Evolutionary conservation across 495 filamentous ascomycete genomes (phyloP), one percentile per base, ranked within the genome.

Genomic region (Podospora australis): DNA sequence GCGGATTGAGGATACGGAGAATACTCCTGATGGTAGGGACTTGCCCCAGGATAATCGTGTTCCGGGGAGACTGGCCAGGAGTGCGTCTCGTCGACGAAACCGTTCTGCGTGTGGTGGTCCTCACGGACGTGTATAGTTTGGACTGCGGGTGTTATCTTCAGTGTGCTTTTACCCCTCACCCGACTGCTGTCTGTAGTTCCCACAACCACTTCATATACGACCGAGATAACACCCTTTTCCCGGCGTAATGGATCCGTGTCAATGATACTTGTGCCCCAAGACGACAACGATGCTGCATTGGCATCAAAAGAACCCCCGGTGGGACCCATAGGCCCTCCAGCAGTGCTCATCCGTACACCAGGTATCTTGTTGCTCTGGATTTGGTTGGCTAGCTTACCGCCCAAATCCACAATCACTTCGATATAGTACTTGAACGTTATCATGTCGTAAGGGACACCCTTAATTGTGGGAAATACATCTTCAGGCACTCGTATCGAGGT

Each of bases 341-440:
- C 20, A 11, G 50, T 41, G 11, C 50, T 52, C 19, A 55, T 29
- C 6, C 52, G 30, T 3, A 53, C 24, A 13, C 67, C 48, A 54
- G 68, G 39, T 49, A 64, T 29, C 70, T 75, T 42, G 65, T 51
- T 16, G 61, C 67, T 55, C 66, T 78, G 45, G 67, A 65, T 55
- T 66, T 67, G 60, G 4, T 82, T 79, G 17, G 81, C 80, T 4
- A 95, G 72, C 58, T 88, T 96, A 11, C 91, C 90, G 22, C 91
- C 88, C 7, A 96, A 71, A 58, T 98, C 92, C 2, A 96, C 77
- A 17, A 97, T 83, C 2, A 96, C 86, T 62, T 98, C 92, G 20
- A 96, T 77, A 54, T 86, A 87, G 60, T 98, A 97, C 54, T 83
- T 86, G 67, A 98, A 97, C 52, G 82, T 87, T 50, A 98, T 94